These are phyloP conservation scores for Gastrolobium villosum DNA, from an alignment of 306 rosid species.

Conservation along the genomic window DNA sequence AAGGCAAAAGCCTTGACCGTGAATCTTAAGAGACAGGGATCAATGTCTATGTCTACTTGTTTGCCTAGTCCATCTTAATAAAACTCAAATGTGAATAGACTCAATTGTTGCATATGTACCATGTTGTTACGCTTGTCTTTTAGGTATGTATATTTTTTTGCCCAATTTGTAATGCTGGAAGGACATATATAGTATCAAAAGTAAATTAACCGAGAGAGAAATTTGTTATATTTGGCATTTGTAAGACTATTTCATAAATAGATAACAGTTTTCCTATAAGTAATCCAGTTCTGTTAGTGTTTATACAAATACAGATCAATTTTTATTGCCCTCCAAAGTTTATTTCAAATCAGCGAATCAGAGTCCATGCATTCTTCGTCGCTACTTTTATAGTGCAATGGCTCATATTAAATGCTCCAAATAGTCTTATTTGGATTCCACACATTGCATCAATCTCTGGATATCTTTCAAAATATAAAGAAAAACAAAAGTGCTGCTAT, in stretches of 20 bases:
- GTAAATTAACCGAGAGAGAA: neutral
- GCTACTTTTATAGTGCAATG: too few species aligned
- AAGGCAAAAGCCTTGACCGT: slow-evolving; percentile 73
- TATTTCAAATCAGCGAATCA: too few species aligned
- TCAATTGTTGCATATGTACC: neutral
- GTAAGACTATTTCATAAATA: neutral
- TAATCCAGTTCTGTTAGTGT: neutral
- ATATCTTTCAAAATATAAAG: too few species aligned
- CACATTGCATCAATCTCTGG: too few species aligned
- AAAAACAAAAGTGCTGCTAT: too few species aligned
- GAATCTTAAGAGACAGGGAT: slow-evolving; percentile 56
- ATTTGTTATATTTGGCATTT: neutral
- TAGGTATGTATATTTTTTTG: neutral
- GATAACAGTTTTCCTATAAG: too few species aligned
- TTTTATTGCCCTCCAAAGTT: neutral
- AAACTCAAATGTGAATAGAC: slow-evolving; percentile 32
- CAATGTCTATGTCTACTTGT: slow-evolving; percentile 57
- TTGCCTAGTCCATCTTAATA: slow-evolving; percentile 80
- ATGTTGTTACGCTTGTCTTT: neutral
- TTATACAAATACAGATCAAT: neutral
- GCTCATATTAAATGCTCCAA: too few species aligned
- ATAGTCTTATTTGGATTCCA: too few species aligned
- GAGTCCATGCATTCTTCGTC: too few species aligned
- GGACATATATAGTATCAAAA: neutral
- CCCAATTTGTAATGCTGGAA: neutral